phyloP scores from a whole-genome alignment of 2,329 filamentous ascomycete genomes.

The Colletotrichum australisinense region DNA sequence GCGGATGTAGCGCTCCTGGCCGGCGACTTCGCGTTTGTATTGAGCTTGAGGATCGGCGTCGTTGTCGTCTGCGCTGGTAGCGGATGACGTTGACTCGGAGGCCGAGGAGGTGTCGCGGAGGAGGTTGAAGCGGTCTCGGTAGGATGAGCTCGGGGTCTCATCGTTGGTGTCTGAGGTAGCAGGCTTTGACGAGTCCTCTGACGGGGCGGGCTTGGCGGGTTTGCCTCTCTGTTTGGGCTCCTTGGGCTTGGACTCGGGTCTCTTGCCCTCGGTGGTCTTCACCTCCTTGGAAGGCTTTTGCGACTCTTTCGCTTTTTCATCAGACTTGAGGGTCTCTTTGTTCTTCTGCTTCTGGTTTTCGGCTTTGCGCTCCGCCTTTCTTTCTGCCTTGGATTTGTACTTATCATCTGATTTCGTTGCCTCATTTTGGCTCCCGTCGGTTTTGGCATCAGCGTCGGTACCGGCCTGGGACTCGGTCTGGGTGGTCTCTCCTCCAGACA shows the following conservation, averaged over 20 bases:
- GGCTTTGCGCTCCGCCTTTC: conserved; percentile 19
- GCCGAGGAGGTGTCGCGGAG: conserved; percentile 43
- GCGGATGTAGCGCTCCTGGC: conserved; percentile 46
- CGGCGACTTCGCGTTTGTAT: conserved; percentile 36
- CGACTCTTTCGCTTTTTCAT: not conserved
- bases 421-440: conserved; percentile 4
- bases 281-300: not conserved
- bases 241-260: conserved; percentile 15
- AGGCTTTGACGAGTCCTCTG: not conserved
- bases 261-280: conserved; percentile 20
- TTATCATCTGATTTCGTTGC: conserved; percentile 14
- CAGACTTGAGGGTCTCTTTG: not conserved
- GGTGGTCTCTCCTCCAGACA: not conserved
- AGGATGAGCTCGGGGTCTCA: conserved; percentile 22
- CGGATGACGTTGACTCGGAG: conserved; percentile 36
- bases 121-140: conserved; percentile 26
- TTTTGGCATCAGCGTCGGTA: not conserved
- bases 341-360: not conserved
- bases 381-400: conserved; percentile 2
- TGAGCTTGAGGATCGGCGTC: conserved; percentile 28
- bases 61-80: conserved; percentile 16
- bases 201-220: conserved; percentile 16
- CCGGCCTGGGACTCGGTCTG: not conserved
- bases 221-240: conserved; percentile 16
- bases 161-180: conserved; percentile 17